These are phyloP conservation scores for Prototheca wickerhamii DNA, from an alignment of 163 green algal species.

Conservation along the genomic window DNA sequence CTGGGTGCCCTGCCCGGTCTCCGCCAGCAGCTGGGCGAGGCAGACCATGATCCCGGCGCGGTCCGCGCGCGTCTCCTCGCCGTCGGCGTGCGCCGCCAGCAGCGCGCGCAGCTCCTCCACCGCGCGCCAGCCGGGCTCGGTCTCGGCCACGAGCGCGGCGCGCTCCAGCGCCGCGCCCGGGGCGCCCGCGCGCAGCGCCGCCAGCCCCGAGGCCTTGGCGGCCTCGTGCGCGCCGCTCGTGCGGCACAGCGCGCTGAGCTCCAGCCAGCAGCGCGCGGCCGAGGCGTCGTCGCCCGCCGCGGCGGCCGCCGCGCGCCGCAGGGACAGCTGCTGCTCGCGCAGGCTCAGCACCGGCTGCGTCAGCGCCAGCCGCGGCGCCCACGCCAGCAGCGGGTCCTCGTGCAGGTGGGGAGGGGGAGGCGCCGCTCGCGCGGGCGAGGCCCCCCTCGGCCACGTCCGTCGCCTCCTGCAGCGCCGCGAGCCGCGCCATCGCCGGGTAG, in stretches of 20 bases:
- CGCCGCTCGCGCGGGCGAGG: neutral
- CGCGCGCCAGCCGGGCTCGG: constrained; percentile 55
- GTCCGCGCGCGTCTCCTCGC: neutral
- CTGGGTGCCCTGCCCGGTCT: constrained; percentile 66
- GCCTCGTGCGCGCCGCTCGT: constrained; percentile 70
- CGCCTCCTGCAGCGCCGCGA: constrained; percentile 77
- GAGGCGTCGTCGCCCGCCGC: constrained; percentile 43
- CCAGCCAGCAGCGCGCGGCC: constrained; percentile 57
- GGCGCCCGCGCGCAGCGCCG: constrained; percentile 47
- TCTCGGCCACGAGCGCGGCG: constrained; percentile 78
- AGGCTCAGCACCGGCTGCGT: constrained; percentile 39
- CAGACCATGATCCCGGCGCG: constrained; percentile 45
- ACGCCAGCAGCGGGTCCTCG: constrained; percentile 45
- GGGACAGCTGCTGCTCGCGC: constrained; percentile 69
- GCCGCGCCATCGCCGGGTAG: constrained; percentile 73
- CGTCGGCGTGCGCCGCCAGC: neutral
- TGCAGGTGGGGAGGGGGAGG: constrained; percentile 9
- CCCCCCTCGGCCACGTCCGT: too few relatives aligned
- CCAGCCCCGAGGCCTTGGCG: constrained; percentile 60
- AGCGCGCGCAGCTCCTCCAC: constrained; percentile 65
- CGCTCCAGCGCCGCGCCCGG: constrained; percentile 58
- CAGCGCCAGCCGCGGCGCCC: constrained; percentile 52
- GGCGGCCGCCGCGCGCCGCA: constrained; percentile 59
- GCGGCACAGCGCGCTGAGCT: constrained; percentile 64
- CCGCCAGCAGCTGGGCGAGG: constrained; percentile 73